These are phyloP conservation scores for Xerocomus minutiporus DNA, from an alignment of 1,284 basidiomycete species.

Conservation along the genomic window DNA sequence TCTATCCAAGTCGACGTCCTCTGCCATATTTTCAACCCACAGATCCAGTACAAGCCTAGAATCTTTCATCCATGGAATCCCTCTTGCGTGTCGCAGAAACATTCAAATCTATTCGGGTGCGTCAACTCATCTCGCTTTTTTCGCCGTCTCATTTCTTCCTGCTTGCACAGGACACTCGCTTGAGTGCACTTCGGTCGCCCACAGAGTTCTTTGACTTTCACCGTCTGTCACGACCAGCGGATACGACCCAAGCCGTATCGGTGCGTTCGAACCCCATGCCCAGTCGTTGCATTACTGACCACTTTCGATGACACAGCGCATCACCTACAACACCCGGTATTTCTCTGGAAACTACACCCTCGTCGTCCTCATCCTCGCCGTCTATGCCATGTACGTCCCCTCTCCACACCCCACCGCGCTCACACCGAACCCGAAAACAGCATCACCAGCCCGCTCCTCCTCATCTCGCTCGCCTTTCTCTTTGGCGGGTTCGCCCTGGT, in stretches of 20 bases:
- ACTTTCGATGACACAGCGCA: slow-evolving; percentile 49
- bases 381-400: slow-evolving; percentile 79
- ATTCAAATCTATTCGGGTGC: slow-evolving; percentile 68
- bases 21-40: neutral
- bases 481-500: slow-evolving; percentile 89
- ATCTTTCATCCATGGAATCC: slow-evolving; percentile 47
- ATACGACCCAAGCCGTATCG: slow-evolving; percentile 65
- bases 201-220: slow-evolving; percentile 88
- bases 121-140: slow-evolving; percentile 20
- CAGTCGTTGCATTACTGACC: neutral
- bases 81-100: slow-evolving; percentile 61
- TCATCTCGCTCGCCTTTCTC: slow-evolving; percentile 84
- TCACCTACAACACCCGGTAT: slow-evolving; percentile 94
- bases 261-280: slow-evolving; percentile 25
- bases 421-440: slow-evolving; percentile 20
- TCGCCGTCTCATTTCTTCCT: neutral
- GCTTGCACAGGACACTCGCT: slow-evolving; percentile 63
- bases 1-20: neutral
- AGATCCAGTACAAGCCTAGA: no score
- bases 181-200: slow-evolving; percentile 77
- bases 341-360: slow-evolving; percentile 91
- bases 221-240: slow-evolving; percentile 77
- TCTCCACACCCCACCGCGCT: neutral
- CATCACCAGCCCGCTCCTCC: slow-evolving; percentile 76
- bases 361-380: slow-evolving; percentile 74